Conservation (phyloP, 352 stramenopile species). For the Globisporangium polare region DNA sequence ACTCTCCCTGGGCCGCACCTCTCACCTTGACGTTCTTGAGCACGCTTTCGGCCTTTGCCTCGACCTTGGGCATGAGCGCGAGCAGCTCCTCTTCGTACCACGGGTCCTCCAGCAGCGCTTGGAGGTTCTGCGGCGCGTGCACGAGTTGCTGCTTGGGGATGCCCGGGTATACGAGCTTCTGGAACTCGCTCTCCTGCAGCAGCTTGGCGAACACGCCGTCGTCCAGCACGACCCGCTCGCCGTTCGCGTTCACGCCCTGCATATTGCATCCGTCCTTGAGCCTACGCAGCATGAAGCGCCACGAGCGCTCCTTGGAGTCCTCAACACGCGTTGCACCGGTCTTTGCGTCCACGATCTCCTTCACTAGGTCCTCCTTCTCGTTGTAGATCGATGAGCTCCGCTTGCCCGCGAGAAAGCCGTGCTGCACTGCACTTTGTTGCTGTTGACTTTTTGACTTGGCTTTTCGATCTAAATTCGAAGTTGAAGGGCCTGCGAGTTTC, state of each 20-base stretch:
- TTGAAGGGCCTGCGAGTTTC: background rate
- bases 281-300: conserved; percentile 60
- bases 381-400: conserved; percentile 46
- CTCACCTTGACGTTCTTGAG: conserved; percentile 78
- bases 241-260: conserved; percentile 44
- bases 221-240: conserved; percentile 59
- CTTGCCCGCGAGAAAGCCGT: conserved; percentile 43
- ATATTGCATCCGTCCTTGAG: conserved; percentile 59
- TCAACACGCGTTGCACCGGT: conserved; percentile 20
- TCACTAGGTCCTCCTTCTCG: conserved; percentile 53
- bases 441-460: conserved; percentile 14
- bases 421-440: conserved; percentile 29
- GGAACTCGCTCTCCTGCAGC: conserved; percentile 64
- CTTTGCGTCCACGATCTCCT: conserved; percentile 19
- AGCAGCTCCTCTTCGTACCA: conserved; percentile 81
- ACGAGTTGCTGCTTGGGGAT: conserved; percentile 63
- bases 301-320: conserved; percentile 38
- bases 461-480: conserved; percentile 1
- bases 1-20: conserved; percentile 60
- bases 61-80: conserved; percentile 75
- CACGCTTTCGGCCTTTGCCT: conserved; percentile 72
- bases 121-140: conserved; percentile 67
- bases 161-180: conserved; percentile 74
- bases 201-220: conserved; percentile 81
- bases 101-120: conserved; percentile 66